Evolutionary conservation across 1,284 basidiomycete genomes (phyloP).

Genomic region (Laetiporus sulphureus): DNA sequence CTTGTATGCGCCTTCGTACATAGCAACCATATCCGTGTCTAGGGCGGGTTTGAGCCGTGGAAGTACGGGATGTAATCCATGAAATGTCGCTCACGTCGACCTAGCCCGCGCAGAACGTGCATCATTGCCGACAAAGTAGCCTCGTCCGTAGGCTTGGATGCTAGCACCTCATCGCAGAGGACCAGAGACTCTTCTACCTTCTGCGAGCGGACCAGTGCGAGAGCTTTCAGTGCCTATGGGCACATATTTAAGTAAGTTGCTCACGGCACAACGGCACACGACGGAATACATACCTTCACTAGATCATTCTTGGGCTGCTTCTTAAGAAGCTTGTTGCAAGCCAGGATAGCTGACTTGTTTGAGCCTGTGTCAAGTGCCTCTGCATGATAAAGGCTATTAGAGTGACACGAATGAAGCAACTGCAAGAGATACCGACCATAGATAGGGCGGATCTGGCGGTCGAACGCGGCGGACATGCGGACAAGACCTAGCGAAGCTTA

Average conservation of each 20-base stretch:
- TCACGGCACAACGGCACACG: not conserved
- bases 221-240: conserved; percentile 70
- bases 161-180: conserved; percentile 76
- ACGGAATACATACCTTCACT: conserved; percentile 49
- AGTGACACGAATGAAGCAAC: not conserved
- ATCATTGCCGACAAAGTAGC: conserved; percentile 71
- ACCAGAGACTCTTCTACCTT: conserved; percentile 75
- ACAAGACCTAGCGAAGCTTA: no score
- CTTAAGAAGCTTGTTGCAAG: conserved; percentile 81
- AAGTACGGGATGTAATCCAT: not conserved
- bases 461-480: conserved; percentile 48
- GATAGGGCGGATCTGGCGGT: conserved; percentile 75
- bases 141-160: conserved; percentile 61
- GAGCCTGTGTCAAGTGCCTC: conserved; percentile 80
- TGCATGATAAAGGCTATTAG: conserved; percentile 25
- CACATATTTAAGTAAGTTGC: not conserved
- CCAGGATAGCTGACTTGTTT: conserved; percentile 76
- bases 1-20: conserved; percentile 79
- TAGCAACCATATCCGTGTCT: conserved; percentile 72
- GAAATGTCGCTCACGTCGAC: conserved; percentile 52
- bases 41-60: not conserved
- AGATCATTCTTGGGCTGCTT: conserved; percentile 68
- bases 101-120: conserved; percentile 71
- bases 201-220: conserved; percentile 74
- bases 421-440: conserved; percentile 46